These are phyloP conservation scores for Suillus hirtellus DNA, from an alignment of 768 basidiomycete species.

Conservation along the genomic window DNA sequence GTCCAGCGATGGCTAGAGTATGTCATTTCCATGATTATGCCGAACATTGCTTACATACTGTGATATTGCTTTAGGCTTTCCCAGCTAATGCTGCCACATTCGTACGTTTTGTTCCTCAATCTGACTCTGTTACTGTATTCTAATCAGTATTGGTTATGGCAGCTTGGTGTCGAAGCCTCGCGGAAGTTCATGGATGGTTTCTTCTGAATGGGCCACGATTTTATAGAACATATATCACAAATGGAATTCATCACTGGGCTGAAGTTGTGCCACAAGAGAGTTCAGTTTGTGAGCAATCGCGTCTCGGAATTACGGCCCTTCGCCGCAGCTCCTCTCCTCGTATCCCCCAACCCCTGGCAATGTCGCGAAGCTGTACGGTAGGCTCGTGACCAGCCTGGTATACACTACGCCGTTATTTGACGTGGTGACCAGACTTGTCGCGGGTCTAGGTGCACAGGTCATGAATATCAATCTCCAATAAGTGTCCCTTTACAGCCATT, in stretches of 20 bases:
- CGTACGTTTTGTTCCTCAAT: slow-evolving; percentile 47
- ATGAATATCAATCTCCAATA: background rate
- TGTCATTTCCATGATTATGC: slow-evolving; percentile 27
- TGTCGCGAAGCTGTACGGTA: background rate
- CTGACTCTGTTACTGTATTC: background rate
- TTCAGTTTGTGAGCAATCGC: background rate
- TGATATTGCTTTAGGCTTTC: slow-evolving; percentile 65
- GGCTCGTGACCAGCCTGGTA: background rate
- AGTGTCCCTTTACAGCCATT: background rate
- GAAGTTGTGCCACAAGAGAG: background rate
- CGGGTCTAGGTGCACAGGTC: background rate
- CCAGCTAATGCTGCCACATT: slow-evolving; percentile 96
- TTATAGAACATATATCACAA: slow-evolving; percentile 1
- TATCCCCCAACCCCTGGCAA: background rate
- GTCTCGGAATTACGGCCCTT: background rate
- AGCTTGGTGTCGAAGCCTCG: slow-evolving; percentile 93
- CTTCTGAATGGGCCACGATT: slow-evolving; percentile 37
- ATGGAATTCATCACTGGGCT: slow-evolving; percentile 13
- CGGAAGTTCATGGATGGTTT: slow-evolving; percentile 78
- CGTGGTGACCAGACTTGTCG: background rate
- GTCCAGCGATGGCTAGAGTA: slow-evolving; percentile 93
- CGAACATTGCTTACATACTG: background rate
- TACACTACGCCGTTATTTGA: background rate
- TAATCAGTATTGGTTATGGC: slow-evolving; percentile 11
- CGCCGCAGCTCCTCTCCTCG: background rate